Percentiles rank a stretch among this genome's conserved stretches.
Conservation (phyloP, 2,329 filamentous ascomycete genomes). For the Harringtonia lauricola region DNA sequence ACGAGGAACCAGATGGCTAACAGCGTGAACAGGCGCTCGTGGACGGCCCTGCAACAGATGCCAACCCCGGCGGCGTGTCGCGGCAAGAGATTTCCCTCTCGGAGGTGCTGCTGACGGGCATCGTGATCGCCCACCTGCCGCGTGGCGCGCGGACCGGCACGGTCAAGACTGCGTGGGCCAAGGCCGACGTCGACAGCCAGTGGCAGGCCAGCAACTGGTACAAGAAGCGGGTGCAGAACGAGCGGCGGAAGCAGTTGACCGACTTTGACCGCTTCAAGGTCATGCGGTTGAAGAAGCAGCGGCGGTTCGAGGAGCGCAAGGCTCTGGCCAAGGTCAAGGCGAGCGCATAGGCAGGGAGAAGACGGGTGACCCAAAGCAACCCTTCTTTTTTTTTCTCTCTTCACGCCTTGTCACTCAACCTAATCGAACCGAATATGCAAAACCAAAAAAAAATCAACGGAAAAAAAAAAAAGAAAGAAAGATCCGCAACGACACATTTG, state of each 20-base stretch:
- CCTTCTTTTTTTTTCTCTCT: neutral
- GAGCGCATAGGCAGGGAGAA: constrained; percentile 45
- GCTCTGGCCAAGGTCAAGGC: constrained; percentile 86
- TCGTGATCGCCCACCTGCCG: constrained; percentile 78
- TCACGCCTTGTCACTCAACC: neutral
- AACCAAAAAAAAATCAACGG: neutral
- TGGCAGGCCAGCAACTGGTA: constrained; percentile 88
- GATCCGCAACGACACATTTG: neutral
- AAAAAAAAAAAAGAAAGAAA: neutral
- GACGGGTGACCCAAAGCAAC: neutral
- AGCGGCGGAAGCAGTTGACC: constrained; percentile 81
- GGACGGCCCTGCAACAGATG: constrained; percentile 80
- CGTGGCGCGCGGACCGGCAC: constrained; percentile 72
- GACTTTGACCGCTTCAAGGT: constrained; percentile 99
- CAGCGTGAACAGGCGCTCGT: constrained; percentile 63
- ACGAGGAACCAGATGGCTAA: neutral
- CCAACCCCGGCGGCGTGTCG: constrained; percentile 61
- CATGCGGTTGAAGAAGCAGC: constrained; percentile 98
- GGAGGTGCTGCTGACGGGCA: constrained; percentile 77
- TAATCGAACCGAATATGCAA: no score
- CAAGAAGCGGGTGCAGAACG: constrained; percentile 79
- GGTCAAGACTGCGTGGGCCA: constrained; percentile 84
- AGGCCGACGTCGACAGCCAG: constrained; percentile 82
- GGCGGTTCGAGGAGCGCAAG: constrained; percentile 97
- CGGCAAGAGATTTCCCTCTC: constrained; percentile 78